Conservation (phyloP, 495 filamentous ascomycete genomes). For the Aspergillus sclerotioniger region DNA sequence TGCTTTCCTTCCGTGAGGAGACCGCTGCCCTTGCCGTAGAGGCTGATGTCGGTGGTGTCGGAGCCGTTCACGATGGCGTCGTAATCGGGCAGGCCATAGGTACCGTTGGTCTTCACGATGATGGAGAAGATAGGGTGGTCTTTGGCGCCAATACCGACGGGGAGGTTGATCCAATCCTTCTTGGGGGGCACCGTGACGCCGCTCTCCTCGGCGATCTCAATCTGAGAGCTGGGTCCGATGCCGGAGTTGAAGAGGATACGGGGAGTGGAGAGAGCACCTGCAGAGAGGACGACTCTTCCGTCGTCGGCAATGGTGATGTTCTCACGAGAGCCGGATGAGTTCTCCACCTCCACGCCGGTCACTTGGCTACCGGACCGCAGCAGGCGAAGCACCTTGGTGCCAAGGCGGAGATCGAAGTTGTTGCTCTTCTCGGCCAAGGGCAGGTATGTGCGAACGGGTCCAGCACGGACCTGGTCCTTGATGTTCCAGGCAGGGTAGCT, state of each 20-base stretch:
- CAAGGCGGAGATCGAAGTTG: conserved; percentile 68
- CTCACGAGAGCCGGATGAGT: conserved; percentile 56
- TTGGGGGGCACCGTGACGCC: conserved; percentile 52
- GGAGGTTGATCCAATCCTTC: conserved; percentile 66
- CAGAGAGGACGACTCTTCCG: conserved; percentile 66
- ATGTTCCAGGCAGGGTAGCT: conserved; percentile 70
- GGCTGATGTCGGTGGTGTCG: conserved; percentile 40
- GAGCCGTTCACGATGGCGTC: conserved; percentile 56
- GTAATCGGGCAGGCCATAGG: conserved; percentile 63
- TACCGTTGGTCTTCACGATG: conserved; percentile 57
- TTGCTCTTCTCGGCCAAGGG: conserved; percentile 54
- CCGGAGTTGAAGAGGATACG: conserved; percentile 68
- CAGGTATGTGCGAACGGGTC: conserved; percentile 73
- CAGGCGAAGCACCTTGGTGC: conserved; percentile 64
- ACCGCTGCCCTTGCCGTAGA: conserved; percentile 54
- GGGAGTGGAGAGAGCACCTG: conserved; percentile 69
- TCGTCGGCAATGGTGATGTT: conserved; percentile 57
- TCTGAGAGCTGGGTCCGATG: conserved; percentile 64
- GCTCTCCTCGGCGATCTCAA: conserved; percentile 52
- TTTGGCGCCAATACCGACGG: conserved; percentile 70
- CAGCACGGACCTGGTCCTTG: conserved; percentile 62
- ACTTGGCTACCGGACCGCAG: conserved; percentile 59
- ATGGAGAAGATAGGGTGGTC: conserved; percentile 74
- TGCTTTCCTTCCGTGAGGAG: conserved; percentile 65
- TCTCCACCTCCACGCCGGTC: conserved; percentile 66